phyloP scores from a whole-genome alignment of 1,284 basidiomycete species.

The Psilocybe mexicana region DNA sequence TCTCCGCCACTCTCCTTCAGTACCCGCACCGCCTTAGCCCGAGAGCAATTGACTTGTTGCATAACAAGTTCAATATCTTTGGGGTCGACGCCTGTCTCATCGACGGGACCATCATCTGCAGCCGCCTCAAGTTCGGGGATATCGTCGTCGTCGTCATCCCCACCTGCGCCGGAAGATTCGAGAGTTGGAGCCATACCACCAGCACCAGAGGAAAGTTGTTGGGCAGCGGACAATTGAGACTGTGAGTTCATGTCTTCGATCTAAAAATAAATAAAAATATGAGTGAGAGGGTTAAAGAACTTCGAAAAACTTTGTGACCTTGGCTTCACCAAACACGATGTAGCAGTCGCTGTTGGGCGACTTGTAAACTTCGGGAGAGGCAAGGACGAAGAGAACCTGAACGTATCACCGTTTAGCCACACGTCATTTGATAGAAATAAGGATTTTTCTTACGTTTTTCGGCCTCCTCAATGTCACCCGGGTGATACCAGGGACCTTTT shows the following conservation, averaged over 20 bases:
- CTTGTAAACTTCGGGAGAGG: conserved; percentile 97
- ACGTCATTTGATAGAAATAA: background rate
- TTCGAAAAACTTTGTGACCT: conserved; percentile 45
- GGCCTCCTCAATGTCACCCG: conserved; percentile 93
- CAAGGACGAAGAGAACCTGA: conserved; percentile 90
- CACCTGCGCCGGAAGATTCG: conserved; percentile 51
- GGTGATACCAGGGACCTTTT: conserved; percentile 91
- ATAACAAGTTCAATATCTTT: conserved; percentile 97
- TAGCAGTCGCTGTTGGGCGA: conserved; percentile 96
- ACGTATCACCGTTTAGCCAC: conserved; percentile 1
- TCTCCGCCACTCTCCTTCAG: conserved; percentile 90
- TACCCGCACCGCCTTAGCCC: conserved; percentile 86
- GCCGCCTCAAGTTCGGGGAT: conserved; percentile 80
- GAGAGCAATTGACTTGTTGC: conserved; percentile 66
- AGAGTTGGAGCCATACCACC: conserved; percentile 52
- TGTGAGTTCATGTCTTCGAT: conserved; percentile 91
- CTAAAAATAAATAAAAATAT: conserved; percentile 36
- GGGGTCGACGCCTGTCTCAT: conserved; percentile 84
- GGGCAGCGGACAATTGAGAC: conserved; percentile 82
- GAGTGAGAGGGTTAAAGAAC: background rate
- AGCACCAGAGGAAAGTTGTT: conserved; percentile 71
- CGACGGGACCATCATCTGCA: conserved; percentile 76
- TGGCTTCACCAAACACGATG: conserved; percentile 98
- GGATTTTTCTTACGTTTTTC: conserved; percentile 74
- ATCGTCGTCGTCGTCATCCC: conserved; percentile 71